Conservation (phyloP, 106 monocot genomes). For the Xerophyta viscosa region DNA sequence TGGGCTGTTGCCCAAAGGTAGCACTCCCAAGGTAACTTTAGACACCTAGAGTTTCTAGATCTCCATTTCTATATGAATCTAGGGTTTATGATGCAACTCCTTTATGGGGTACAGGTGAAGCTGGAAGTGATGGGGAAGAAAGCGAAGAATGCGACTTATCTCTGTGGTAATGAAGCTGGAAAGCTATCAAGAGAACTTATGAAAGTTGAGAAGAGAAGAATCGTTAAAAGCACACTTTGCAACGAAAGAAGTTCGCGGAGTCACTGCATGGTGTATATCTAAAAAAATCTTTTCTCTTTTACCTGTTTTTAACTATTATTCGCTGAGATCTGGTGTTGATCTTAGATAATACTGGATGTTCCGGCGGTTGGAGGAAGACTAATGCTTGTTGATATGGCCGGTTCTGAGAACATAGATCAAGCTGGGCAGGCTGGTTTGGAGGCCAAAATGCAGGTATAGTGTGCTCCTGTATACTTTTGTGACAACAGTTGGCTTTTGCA, state of each 20-base stretch:
- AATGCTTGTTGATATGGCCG: conserved; percentile 99
- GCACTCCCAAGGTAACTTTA: conserved; percentile 75
- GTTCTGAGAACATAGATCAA: conserved; percentile 97
- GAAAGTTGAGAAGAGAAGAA: conserved; percentile 81
- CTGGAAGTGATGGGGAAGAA: conserved; percentile 93
- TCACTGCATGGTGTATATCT: conserved; percentile 97
- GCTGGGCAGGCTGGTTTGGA: conserved; percentile 89
- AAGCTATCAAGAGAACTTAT: conserved; percentile 89
- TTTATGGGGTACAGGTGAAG: conserved; percentile 36
- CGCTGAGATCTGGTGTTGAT: background rate
- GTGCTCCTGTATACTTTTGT: background rate
- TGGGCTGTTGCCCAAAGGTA: conserved; percentile 39
- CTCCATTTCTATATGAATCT: too few species aligned
- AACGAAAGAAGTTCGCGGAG: conserved; percentile 95
- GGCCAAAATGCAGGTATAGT: conserved; percentile 89
- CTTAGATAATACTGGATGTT: conserved; percentile 87
- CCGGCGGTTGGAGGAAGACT: conserved; percentile 94
- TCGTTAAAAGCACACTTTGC: conserved; percentile 88
- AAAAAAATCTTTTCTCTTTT: too few species aligned
- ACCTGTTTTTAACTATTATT: background rate
- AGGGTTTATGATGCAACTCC: too few species aligned
- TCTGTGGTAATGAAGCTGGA: conserved; percentile 89
- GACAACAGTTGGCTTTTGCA: too few species aligned
- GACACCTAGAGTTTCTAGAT: background rate
- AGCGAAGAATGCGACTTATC: conserved; percentile 87